phyloP scores from a whole-genome alignment of 1,284 basidiomycete genomes.

The Cryptococcus sp. region DNA sequence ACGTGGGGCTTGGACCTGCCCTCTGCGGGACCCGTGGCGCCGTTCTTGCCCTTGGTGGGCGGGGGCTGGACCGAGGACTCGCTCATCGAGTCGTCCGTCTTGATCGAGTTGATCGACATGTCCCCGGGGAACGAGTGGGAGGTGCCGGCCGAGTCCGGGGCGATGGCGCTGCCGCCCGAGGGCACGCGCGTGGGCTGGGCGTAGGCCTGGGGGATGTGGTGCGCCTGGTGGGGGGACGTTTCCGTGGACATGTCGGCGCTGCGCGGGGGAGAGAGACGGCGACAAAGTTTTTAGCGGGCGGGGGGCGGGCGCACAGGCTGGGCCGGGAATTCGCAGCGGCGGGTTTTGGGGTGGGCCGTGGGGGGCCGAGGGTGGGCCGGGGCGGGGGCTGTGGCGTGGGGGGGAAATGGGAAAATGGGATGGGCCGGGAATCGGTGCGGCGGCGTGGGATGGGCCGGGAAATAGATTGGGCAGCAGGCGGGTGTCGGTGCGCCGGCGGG shows the following conservation, averaged over 20 bases:
- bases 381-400: not conserved
- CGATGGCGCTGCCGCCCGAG: too few species aligned
- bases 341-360: too few species aligned
- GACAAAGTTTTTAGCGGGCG: too few species aligned
- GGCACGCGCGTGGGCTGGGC: not conserved
- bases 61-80: slow-evolving; percentile 4
- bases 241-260: slow-evolving; percentile 17
- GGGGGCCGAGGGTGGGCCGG: not conserved
- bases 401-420: too few species aligned
- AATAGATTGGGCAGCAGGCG: too few species aligned
- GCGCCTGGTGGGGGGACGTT: slow-evolving; percentile 16
- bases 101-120: slow-evolving; percentile 13
- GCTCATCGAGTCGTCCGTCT: slow-evolving; percentile 14
- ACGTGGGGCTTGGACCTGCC: slow-evolving; percentile 46
- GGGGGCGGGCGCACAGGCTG: too few species aligned
- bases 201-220: slow-evolving; percentile 6
- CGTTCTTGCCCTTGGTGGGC: slow-evolving; percentile 42
- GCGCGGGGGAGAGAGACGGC: not conserved
- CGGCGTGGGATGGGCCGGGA: too few species aligned
- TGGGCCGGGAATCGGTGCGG: too few species aligned
- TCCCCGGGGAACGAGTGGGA: slow-evolving; percentile 13
- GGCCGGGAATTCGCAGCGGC: too few species aligned
- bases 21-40: slow-evolving; percentile 46
- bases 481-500: too few species aligned
- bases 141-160: slow-evolving; percentile 3